Base-by-base conservation (phyloP, 805 yeast genomes). In the Nakazawaea ambrosiae region DNA sequence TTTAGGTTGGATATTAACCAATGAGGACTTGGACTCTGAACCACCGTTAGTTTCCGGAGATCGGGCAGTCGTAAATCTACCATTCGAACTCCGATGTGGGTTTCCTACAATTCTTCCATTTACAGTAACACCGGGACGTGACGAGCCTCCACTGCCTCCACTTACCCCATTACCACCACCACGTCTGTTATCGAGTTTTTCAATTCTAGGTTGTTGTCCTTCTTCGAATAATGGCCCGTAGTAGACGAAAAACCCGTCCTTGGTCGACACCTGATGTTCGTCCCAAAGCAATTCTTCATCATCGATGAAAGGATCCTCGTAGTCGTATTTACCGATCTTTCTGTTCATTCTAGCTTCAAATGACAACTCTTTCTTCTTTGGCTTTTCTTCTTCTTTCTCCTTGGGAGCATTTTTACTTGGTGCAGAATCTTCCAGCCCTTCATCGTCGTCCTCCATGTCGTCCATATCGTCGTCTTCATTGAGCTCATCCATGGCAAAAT, bases 301-400 rank as follows among this genome's bases (percentile, higher is more conserved):
- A 61, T 92, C 99, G 41, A 92, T 92, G 52, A 92, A 92, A 2
- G 97, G 98, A 58, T 92, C 99, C 43, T 84, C 79, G 34, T 75
- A 67, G 55, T 92, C 98, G 58, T 92, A 92, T 53, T 85, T 87
- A 2, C 96, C 96, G 25, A 88, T 86, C 46, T 83, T 75, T 37
- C 88, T 73, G 50, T 81, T 81, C 42, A 39, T 39, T 20, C 25
- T 34, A 14, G 39, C 39, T 23, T 39, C 42, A 23, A 39, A 39
- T 20, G 39, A 31, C n/a, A 39, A 31, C 25, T 34, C 42, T 68
- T 66, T 63, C 54, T 58, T 53, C 39, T 65, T 58, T 50, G 68
- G 62, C 50, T 65, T 70, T 47, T 63, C 59, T 41, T 62, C 53
- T 42, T 68, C 59, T 47, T 68, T 61, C 52, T 72, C 64, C 52